phyloP scores from a whole-genome alignment of 176 grass and related monocot genomes.

The Oryza australiensis region DNA sequence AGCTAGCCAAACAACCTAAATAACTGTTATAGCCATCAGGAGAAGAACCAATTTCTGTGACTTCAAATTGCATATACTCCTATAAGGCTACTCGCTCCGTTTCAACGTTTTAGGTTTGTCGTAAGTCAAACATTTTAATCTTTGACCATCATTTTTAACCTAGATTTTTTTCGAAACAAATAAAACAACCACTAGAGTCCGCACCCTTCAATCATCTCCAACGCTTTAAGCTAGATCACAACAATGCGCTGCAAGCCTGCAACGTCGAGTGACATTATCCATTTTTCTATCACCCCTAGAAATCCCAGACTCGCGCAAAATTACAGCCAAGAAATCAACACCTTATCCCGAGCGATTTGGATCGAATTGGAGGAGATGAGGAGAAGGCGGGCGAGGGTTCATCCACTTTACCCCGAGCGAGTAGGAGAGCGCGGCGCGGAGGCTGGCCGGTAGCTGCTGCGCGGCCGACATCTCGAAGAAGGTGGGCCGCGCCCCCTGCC shows the following conservation, averaged over 20 bases:
- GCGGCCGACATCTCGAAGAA: constrained; percentile 99
- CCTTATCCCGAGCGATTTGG: not conserved
- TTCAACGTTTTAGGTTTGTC: too few relatives aligned
- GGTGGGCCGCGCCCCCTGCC: constrained; percentile 93
- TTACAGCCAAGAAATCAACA: not conserved
- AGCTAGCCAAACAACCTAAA: constrained; percentile 9
- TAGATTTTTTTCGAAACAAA: too few relatives aligned
- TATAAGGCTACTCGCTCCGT: too few relatives aligned
- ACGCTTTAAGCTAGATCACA: not conserved
- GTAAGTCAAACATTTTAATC: too few relatives aligned
- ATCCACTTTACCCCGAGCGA: constrained; percentile 66
- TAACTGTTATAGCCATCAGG: not conserved
- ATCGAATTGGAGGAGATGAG: constrained; percentile 18
- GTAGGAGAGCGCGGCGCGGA: constrained; percentile 87
- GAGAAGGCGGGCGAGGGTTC: not conserved
- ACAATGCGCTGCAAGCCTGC: not conserved
- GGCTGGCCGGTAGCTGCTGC: constrained; percentile 96
- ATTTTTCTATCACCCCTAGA: not conserved
- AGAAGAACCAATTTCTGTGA: not conserved
- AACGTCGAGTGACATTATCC: not conserved
- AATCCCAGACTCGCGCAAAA: not conserved
- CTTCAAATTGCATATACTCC: not conserved
- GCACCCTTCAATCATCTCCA: not conserved
- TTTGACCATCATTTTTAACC: too few relatives aligned
- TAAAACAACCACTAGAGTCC: not conserved